Conservation (phyloP, 2,329 filamentous ascomycete species). For the Penicillium psychrosexuale region DNA sequence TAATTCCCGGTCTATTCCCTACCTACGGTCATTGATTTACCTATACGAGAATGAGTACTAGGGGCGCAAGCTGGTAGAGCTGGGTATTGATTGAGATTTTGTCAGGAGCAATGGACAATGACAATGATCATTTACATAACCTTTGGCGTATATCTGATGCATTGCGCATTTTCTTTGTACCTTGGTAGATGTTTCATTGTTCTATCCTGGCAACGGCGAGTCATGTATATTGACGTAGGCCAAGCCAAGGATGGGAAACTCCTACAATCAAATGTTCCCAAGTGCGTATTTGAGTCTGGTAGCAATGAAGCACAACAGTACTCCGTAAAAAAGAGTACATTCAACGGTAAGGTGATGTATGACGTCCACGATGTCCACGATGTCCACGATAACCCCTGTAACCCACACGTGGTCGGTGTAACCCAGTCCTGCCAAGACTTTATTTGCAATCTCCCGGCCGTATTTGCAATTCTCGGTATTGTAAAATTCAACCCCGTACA, state of each 20-base stretch:
- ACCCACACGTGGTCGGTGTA: slow-evolving; percentile 10
- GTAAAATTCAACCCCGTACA: not conserved
- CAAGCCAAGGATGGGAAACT: too few species aligned
- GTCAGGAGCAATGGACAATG: not conserved
- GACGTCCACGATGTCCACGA: not conserved
- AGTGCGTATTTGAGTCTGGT: not conserved
- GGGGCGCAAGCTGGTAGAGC: slow-evolving; percentile 2
- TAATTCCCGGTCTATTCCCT: not conserved
- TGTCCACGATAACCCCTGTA: not conserved
- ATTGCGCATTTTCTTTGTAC: not conserved
- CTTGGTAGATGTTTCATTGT: not conserved
- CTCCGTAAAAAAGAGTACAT: too few species aligned
- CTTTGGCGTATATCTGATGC: slow-evolving; percentile 3
- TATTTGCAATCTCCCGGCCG: not conserved
- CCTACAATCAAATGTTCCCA: not conserved
- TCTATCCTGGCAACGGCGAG: not conserved
- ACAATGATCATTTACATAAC: not conserved
- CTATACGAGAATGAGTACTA: slow-evolving; percentile 1
- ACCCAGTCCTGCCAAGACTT: not conserved
- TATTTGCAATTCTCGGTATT: slow-evolving; percentile 4
- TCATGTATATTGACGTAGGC: not conserved
- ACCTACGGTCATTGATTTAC: not conserved
- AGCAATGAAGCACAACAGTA: too few species aligned
- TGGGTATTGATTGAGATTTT: not conserved
- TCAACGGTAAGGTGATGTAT: not conserved